These are phyloP conservation scores for Cryptosporidium sp. DNA, from an alignment of 169 alveolate genomes.

Conservation along the genomic window DNA sequence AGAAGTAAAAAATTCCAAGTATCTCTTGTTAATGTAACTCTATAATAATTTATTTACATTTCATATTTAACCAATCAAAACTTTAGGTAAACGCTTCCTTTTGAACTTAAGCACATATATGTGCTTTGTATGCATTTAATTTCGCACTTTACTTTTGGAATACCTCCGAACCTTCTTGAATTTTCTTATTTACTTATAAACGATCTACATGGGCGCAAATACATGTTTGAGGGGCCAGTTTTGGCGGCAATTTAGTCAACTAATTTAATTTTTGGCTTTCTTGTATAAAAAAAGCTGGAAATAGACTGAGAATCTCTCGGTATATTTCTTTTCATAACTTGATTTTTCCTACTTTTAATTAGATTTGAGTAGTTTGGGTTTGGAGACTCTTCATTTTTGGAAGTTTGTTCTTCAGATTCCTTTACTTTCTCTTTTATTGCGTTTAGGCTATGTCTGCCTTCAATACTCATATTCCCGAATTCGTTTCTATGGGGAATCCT, in stretches of 20 bases:
- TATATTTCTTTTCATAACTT: constrained; percentile 4
- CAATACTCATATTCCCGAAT: neutral
- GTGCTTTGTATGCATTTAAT: neutral
- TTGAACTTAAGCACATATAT: too few relatives aligned
- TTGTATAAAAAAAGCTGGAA: constrained; percentile 37
- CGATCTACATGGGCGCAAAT: constrained; percentile 58
- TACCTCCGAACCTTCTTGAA: neutral
- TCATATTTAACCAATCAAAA: neutral
- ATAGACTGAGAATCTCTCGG: constrained; percentile 49
- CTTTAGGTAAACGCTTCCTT: neutral
- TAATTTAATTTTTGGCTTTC: constrained; percentile 30
- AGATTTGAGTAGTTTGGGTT: constrained; percentile 12
- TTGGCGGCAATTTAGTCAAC: constrained; percentile 27
- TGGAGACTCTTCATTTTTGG: constrained; percentile 19
- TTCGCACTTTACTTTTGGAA: neutral
- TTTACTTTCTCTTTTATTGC: neutral
- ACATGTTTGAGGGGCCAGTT: constrained; percentile 11
- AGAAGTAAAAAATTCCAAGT: neutral
- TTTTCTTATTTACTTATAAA: constrained; percentile 42
- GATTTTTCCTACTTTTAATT: constrained; percentile 1
- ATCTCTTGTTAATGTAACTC: neutral
- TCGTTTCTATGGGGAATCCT: neutral
- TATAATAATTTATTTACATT: too few relatives aligned
- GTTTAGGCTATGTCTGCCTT: neutral
- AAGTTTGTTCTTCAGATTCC: neutral